Percentiles rank a stretch among this genome's conserved stretches.
These are phyloP conservation scores for Candida multigemmis DNA, from an alignment of 805 yeast genomes.

Conservation along the genomic window DNA sequence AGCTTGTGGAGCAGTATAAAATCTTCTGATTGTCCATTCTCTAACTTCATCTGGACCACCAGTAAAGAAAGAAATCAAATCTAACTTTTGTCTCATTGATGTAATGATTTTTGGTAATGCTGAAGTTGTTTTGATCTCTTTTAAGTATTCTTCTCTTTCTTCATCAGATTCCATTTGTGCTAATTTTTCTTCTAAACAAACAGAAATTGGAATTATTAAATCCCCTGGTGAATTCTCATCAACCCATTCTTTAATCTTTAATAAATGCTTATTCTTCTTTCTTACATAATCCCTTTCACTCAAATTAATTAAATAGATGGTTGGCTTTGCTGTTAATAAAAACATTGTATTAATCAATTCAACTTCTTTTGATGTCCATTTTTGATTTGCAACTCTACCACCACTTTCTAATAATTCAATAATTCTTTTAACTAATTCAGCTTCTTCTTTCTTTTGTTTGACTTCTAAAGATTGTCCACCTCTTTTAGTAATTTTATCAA, in stretches of 20 bases:
- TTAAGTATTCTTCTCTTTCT: constrained; percentile 69
- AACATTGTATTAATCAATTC: constrained; percentile 81
- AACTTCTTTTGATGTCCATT: constrained; percentile 87
- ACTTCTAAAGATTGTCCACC: constrained; percentile 88
- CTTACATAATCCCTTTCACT: constrained; percentile 82
- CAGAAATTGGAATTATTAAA: constrained; percentile 85
- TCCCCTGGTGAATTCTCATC: constrained; percentile 78
- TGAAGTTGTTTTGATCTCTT: constrained; percentile 62
- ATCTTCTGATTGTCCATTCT: constrained; percentile 94
- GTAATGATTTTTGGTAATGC: constrained; percentile 82
- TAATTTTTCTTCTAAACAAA: constrained; percentile 84
- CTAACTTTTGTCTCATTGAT: constrained; percentile 79
- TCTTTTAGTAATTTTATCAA: constrained; percentile 72
- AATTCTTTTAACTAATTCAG: constrained; percentile 62
- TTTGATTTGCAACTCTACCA: constrained; percentile 77
- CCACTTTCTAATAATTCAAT: constrained; percentile 75
- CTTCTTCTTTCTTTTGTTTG: constrained; percentile 82
- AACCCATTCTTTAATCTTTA: constrained; percentile 84
- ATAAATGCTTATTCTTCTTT: constrained; percentile 80
- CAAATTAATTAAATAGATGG: constrained; percentile 84
- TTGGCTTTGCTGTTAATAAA: constrained; percentile 90
- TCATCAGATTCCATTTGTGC: constrained; percentile 81
- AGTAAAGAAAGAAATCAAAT: constrained; percentile 89
- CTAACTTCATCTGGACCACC: constrained; percentile 95
- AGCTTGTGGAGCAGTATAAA: constrained; percentile 95